Evolutionary conservation across 2,329 filamentous ascomycete genomes (phyloP), one percentile per base, ranked within the genome.

Genomic region (Xylariaceae sp.): DNA sequence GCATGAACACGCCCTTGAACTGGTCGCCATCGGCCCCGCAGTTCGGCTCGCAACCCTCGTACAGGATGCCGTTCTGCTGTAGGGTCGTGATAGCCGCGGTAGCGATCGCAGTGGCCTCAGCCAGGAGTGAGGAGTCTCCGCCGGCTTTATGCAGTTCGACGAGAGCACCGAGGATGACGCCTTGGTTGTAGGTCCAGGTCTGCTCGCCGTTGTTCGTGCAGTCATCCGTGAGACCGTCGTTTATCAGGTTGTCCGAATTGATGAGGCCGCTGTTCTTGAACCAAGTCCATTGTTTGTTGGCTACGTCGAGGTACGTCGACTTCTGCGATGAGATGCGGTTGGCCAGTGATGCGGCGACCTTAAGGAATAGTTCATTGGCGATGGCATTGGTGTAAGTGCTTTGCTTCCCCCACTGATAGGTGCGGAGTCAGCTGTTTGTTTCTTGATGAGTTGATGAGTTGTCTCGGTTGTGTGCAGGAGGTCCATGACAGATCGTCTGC

Each of bases 1-100:
- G 74, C 45, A 79, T 73, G 53, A 87, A 86, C 20, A 87, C 69
- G 8, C 84, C 85, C 61, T 88, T 88, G 71, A 88, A 88, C 56
- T 85, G 80, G 2, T 71, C 68, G 1, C 72, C 77, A 50, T 82
- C 76, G 10, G 50, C 60, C 20, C 70, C 70, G 41, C 75, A 79
- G 47, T 67, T 59, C 1, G 73, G 70, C 54, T 82, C 79, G 52
- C 79, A 82, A 19, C 59, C 57, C 47, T 83, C 79, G 47, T 70
- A 71, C 2, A 83, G 66, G 32, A 82, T 69, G 12, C 74, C 71
- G 36, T 72, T 64, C 1, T 47, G 47, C 33, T 71, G 66, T 6
- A 80, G 58, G 2, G 62, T 56, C 3, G 52, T 55, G 35, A 81
- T 76, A 17, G 75, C 75, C 1, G 77, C 76, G 8, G 62, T 63